Base-by-base conservation (phyloP, 2,329 filamentous ascomycete genomes). In the Exophiala alcalophila region DNA sequence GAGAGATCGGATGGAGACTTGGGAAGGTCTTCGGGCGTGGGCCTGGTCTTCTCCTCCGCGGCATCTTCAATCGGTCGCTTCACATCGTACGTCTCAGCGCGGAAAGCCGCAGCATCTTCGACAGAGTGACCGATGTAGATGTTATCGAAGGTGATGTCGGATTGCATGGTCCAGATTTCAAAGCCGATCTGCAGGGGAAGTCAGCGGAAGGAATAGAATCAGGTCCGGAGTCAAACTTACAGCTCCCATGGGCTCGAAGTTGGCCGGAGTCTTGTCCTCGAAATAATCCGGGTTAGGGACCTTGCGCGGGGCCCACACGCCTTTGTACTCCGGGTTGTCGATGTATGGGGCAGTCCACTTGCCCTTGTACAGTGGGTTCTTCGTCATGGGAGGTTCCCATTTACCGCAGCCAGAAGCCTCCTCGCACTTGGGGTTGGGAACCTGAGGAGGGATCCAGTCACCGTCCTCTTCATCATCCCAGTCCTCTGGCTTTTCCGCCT, bases 131-230 rank as follows among this genome's bases (percentile, higher is more conserved):
- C 92, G 66, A 98, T 89, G 80, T 97, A 98, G 77, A 98, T 94
- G 83, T 98, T 98, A 81, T 97, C 88, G 61, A 98, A 97, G 61
- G 96, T 84, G 59, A 98, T 97, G 65, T 96, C 86, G 67, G 83
- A 94, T 73, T 96, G 91, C 92, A 98, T 98, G 61, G 92, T 97
- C 92, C 92, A 98, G 73, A 98, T 91, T 72, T 98, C 92, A 63
- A 97, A 97, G 60, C 92, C 92, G 72, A 97, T 90, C 85, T 89
- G 62, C 14, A 33, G 29, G 29, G 16, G 9, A 32, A 42, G 21
- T 34, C 40, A 44, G 12, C 23, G 12, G 11, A 21, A 16, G 16
- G 33, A 21, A 12, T 19, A 23, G 16, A 20, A 30, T 24, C n/a
- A n/a, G n/a, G n/a, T n/a, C n/a, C n/a, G 21, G 21, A 29, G 10